Evolutionary conservation across 2,329 filamentous ascomycete species (phyloP).

Genomic region (Aspergillus phoenicis): DNA sequence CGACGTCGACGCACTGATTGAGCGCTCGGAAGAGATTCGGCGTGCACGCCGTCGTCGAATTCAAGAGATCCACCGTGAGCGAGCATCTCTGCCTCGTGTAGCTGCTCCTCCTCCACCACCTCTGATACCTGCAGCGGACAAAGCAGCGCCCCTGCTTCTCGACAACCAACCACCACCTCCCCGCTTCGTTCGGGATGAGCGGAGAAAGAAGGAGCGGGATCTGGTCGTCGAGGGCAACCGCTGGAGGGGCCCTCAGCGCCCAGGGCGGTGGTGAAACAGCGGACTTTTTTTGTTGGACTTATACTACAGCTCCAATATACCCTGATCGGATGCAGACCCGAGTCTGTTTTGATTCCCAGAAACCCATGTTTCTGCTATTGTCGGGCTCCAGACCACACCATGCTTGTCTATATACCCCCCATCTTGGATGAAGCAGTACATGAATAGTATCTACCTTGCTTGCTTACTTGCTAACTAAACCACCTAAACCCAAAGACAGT

Average conservation of each 20-base stretch:
- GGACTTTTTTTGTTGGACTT: neutral
- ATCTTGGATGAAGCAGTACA: too few species aligned
- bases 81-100: slow-evolving; percentile 28
- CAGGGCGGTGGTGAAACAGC: slow-evolving; percentile 19
- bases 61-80: slow-evolving; percentile 58
- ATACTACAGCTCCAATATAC: neutral
- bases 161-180: slow-evolving; percentile 24
- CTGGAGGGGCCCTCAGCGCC: slow-evolving; percentile 13
- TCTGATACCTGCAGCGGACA: slow-evolving; percentile 12
- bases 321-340: neutral
- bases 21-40: slow-evolving; percentile 80
- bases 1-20: slow-evolving; percentile 80
- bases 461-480: too few species aligned
- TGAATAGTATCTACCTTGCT: too few species aligned
- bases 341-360: neutral
- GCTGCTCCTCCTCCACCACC: neutral
- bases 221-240: slow-evolving; percentile 25
- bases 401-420: too few species aligned
- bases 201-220: slow-evolving; percentile 31
- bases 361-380: neutral
- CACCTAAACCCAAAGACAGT: too few species aligned
- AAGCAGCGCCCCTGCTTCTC: slow-evolving; percentile 19
- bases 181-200: slow-evolving; percentile 22
- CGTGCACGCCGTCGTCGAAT: slow-evolving; percentile 62
- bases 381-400: neutral